Percentiles rank a stretch among this genome's conserved stretches.
Evolutionary conservation across 2,329 filamentous ascomycete species (phyloP).

Genomic region (Exophiala phaeomuriformis): DNA sequence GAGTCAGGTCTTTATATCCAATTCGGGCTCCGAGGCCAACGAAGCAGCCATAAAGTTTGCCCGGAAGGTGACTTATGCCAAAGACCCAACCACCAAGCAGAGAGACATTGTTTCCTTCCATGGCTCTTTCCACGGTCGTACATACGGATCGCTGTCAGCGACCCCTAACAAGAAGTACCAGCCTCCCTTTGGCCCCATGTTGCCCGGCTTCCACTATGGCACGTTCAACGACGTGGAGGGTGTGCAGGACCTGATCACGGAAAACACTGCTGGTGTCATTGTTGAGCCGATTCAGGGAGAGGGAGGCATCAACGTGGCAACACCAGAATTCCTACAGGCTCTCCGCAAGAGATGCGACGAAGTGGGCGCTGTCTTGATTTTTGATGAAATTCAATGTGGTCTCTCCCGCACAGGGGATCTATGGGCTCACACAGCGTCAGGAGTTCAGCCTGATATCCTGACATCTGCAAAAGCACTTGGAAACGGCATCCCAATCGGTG

Average conservation of each 20-base stretch:
- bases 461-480: conserved; percentile 94
- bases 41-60: conserved; percentile 97
- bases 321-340: conserved; percentile 71
- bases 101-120: conserved; percentile 83
- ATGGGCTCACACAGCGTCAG: conserved; percentile 66
- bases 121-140: conserved; percentile 90
- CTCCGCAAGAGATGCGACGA: conserved; percentile 78
- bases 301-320: conserved; percentile 80
- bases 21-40: conserved; percentile 94
- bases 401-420: conserved; percentile 77
- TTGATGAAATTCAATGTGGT: conserved; percentile 97
- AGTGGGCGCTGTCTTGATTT: conserved; percentile 81
- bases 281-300: conserved; percentile 97
- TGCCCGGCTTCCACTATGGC: conserved; percentile 85
- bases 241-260: conserved; percentile 67
- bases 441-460: conserved; percentile 82
- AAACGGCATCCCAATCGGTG: conserved; percentile 92
- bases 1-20: conserved; percentile 80
- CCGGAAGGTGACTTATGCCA: conserved; percentile 74
- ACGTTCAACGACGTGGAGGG: conserved; percentile 72
- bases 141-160: conserved; percentile 90
- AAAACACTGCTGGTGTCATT: conserved; percentile 86
- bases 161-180: conserved; percentile 98
- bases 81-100: conserved; percentile 66
- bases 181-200: conserved; percentile 86